Conservation (phyloP, 1,284 basidiomycete species). For the Caloboletus inedulis region DNA sequence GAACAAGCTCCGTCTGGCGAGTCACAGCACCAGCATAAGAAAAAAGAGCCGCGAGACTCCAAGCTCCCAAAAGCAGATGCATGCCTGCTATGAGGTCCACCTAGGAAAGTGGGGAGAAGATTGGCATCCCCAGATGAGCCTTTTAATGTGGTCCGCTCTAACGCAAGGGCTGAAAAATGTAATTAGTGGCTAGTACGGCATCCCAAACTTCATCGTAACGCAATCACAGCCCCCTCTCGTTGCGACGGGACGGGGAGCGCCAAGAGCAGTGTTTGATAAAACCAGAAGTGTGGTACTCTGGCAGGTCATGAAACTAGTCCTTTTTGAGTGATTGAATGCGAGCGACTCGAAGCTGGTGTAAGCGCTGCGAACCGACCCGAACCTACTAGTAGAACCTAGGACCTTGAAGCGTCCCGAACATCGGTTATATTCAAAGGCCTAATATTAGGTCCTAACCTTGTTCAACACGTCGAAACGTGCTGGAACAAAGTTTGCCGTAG, state of each 20-base stretch:
- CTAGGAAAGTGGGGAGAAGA: neutral
- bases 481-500: neutral
- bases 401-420: too few relatives aligned
- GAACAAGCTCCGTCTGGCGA: constrained; percentile 15
- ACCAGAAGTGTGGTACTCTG: too few relatives aligned
- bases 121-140: neutral
- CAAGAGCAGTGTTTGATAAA: too few relatives aligned
- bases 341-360: too few relatives aligned
- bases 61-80: constrained; percentile 12
- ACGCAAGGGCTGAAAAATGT: neutral
- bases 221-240: neutral
- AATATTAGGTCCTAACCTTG: too few relatives aligned
- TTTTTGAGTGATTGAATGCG: neutral
- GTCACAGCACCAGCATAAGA: constrained; percentile 13
- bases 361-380: too few relatives aligned
- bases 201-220: neutral
- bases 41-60: constrained; percentile 8
- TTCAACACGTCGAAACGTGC: neutral
- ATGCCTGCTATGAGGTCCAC: constrained; percentile 9
- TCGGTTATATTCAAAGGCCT: neutral
- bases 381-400: too few relatives aligned
- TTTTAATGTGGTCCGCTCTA: neutral
- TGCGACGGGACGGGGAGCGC: too few relatives aligned
- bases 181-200: neutral
- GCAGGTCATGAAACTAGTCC: neutral